Evolutionary conservation across 495 filamentous ascomycete genomes (phyloP).

Genomic region (Penicillium coprophilum): DNA sequence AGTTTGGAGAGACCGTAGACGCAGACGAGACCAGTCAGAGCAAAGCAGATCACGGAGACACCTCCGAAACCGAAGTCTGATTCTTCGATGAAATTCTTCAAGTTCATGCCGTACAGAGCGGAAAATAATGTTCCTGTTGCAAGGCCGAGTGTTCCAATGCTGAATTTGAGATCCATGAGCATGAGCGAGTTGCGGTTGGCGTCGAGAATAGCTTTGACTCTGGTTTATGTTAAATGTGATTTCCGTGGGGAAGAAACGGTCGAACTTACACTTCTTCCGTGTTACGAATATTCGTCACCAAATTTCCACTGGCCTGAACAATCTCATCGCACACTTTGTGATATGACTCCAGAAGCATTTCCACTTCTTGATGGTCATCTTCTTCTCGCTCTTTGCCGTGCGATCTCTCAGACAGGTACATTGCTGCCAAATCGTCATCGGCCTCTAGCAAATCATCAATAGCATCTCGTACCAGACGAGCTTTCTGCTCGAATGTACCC

Average conservation of each 20-base stretch:
- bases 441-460: slow-evolving; percentile 97
- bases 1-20: slow-evolving; percentile 78
- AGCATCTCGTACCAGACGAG: slow-evolving; percentile 87
- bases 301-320: slow-evolving; percentile 87
- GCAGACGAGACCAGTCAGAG: slow-evolving; percentile 74
- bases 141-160: slow-evolving; percentile 87
- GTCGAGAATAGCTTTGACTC: slow-evolving; percentile 94
- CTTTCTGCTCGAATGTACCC: slow-evolving; percentile 96
- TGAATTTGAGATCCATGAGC: slow-evolving; percentile 96
- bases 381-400: slow-evolving; percentile 71
- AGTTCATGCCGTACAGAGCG: slow-evolving; percentile 98
- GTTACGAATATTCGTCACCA: slow-evolving; percentile 94
- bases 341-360: slow-evolving; percentile 94
- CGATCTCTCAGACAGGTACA: slow-evolving; percentile 90
- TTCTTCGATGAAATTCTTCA: slow-evolving; percentile 98
- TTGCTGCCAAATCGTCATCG: slow-evolving; percentile 89
- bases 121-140: slow-evolving; percentile 92
- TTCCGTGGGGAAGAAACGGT: neutral
- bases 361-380: slow-evolving; percentile 92
- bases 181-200: slow-evolving; percentile 97
- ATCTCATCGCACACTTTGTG: slow-evolving; percentile 98
- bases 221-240: slow-evolving; percentile 33
- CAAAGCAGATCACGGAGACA: slow-evolving; percentile 66
- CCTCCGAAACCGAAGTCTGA: slow-evolving; percentile 82
- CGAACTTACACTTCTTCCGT: slow-evolving; percentile 90